These are phyloP conservation scores for Lepidium aucheri DNA, from an alignment of 345 rosid species.

Conservation along the genomic window DNA sequence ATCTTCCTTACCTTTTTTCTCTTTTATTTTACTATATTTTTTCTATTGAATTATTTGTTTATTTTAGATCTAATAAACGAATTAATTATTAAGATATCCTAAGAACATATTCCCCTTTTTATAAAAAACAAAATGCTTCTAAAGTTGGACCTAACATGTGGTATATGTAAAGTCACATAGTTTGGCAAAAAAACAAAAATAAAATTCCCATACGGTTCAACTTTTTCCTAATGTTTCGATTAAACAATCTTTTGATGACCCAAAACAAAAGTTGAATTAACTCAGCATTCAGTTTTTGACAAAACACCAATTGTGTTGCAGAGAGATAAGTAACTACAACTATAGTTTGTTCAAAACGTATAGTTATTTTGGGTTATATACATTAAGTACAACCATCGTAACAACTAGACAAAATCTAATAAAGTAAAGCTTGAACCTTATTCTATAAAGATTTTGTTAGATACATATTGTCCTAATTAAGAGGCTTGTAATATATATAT, in stretches of 20 bases:
- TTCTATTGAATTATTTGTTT: not conserved
- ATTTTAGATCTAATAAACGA: not conserved
- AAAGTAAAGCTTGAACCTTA: no score
- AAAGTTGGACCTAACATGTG: conserved; percentile 16
- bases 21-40: not conserved
- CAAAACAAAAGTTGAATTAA: no score
- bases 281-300: no score
- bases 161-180: not conserved
- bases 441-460: no score
- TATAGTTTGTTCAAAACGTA: no score
- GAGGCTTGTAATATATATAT: no score
- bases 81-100: not conserved
- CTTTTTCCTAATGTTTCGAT: not conserved
- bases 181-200: not conserved
- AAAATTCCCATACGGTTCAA: not conserved
- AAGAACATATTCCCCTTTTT: conserved; percentile 3
- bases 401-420: no score
- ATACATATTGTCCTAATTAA: no score
- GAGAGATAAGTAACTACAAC: no score
- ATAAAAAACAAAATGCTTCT: not conserved
- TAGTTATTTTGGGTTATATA: no score
- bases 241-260: not conserved
- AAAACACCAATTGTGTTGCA: no score
- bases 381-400: no score
- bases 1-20: conserved; percentile 2